phyloP scores from a whole-genome alignment of 2,329 filamentous ascomycete species.

The Colletotrichum theobromicola region DNA sequence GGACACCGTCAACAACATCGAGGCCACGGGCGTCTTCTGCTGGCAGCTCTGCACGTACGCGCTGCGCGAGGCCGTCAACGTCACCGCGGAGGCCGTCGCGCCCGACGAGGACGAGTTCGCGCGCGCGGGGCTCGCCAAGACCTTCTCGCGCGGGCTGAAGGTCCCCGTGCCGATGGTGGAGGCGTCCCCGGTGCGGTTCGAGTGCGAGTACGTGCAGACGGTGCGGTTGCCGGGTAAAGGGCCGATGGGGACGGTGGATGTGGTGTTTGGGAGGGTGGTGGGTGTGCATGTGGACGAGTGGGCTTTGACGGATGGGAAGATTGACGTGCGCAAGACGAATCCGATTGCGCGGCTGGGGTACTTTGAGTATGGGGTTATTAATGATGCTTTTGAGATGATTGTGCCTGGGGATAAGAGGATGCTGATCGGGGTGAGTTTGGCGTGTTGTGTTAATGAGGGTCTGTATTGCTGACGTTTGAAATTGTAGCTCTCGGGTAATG shows the following conservation, averaged over 20 bases:
- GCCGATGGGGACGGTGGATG: background rate
- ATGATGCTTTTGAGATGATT: background rate
- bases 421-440: background rate
- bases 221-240: background rate
- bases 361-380: background rate
- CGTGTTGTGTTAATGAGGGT: background rate
- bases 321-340: background rate
- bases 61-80: background rate
- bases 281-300: background rate
- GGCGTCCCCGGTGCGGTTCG: background rate
- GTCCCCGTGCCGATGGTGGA: background rate
- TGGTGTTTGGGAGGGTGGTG: background rate
- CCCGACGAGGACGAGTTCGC: background rate
- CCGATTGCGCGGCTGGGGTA: background rate
- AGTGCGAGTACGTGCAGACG: constrained; percentile 10
- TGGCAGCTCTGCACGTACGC: constrained; percentile 1
- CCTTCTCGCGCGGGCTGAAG: background rate
- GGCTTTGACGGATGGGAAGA: background rate
- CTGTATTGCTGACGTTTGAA: background rate
- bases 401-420: constrained; percentile 1
- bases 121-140: background rate
- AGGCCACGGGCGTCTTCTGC: background rate
- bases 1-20: constrained; percentile 3
- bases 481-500: background rate
- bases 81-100: background rate